phyloP scores from a whole-genome alignment of 2,329 filamentous ascomycete genomes.

The Penicillium sp. region DNA sequence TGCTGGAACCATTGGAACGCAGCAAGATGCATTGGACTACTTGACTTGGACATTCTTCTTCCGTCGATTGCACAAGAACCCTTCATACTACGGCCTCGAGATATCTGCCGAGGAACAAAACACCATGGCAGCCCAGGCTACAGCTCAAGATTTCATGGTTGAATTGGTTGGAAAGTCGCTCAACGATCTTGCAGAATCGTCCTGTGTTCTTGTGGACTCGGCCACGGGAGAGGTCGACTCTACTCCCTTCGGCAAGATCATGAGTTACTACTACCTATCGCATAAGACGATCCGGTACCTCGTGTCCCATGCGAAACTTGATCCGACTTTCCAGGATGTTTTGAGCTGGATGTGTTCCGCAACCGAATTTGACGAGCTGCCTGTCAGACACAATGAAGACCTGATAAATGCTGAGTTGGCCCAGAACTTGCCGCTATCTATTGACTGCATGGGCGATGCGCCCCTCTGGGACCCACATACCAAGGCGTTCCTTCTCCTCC shows the following conservation, averaged over 20 bases:
- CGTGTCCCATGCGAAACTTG: conserved; percentile 62
- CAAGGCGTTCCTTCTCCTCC: conserved; percentile 85
- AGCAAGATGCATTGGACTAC: conserved; percentile 95
- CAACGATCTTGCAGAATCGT: conserved; percentile 68
- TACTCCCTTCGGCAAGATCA: conserved; percentile 90
- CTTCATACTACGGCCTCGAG: conserved; percentile 91
- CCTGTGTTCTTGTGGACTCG: conserved; percentile 70
- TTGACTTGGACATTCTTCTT: conserved; percentile 99
- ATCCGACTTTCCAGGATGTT: conserved; percentile 70
- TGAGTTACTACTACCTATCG: conserved; percentile 98
- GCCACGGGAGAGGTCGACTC: conserved; percentile 77
- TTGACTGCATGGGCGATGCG: conserved; percentile 53
- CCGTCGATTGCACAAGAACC: conserved; percentile 91
- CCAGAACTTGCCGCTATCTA: conserved; percentile 64
- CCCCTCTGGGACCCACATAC: conserved; percentile 99
- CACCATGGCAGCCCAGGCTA: conserved; percentile 70
- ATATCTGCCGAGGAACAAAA: conserved; percentile 89
- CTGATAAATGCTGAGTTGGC: conserved; percentile 89
- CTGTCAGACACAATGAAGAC: conserved; percentile 96
- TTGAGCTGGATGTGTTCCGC: conserved; percentile 88
- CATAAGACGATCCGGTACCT: conserved; percentile 89
- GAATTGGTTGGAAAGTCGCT: conserved; percentile 82
- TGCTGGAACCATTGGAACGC: conserved; percentile 81
- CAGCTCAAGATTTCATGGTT: conserved; percentile 91
- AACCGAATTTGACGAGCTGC: conserved; percentile 92